Evolutionary conservation across 768 basidiomycete species (phyloP), one percentile per base, ranked within the genome.

Genomic region (Candolleomyces eurysporus): DNA sequence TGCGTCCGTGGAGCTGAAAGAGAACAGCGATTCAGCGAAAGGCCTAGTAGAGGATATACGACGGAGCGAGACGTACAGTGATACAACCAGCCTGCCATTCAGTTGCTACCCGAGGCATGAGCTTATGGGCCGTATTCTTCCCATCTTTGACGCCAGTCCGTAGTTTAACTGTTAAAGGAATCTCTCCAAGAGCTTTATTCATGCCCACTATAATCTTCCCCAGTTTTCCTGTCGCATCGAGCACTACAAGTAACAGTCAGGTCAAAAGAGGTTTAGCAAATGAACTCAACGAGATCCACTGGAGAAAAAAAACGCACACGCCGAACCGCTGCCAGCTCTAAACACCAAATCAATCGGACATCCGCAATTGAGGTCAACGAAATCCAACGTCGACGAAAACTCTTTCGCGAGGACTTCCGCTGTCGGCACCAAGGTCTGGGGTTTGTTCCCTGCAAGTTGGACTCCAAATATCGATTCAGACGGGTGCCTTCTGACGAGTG

Each of bases 341-440:
- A 96, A 97, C 1, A 99, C 92, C 48, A 98, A 78, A 73, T 99
- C 97, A 66, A 98, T 98, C 4, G 97, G 97, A 73, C 97, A 98
- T 7, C 96, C 96, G 73, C 93, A 92, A 69, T 99, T 99, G 64
- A 98, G 76, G 69, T 99, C 96, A 1, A 96, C 92, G 67, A 97
- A 98, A 68, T 98, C 94, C 21, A 97, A 74, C 19, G 81, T 80
- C 13, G 81, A 78, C 0, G 79, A 79, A 65, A 86, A 84, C 69
- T 92, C 88, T 63, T 82, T 84, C 2, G 82, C 85, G 30, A 98
- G 82, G 7, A 90, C 79, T 70, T 98, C 96, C 0, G 94, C 92
- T 0, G 89, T 86, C 0, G 92, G 82, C 0, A 88, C 91, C 59
- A 98, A 82, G 3, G 85, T 82, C 2, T 82, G 79, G 0, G 95